Conservation (phyloP, 2,329 filamentous ascomycete species). For the Colletotrichum eleusines region DNA sequence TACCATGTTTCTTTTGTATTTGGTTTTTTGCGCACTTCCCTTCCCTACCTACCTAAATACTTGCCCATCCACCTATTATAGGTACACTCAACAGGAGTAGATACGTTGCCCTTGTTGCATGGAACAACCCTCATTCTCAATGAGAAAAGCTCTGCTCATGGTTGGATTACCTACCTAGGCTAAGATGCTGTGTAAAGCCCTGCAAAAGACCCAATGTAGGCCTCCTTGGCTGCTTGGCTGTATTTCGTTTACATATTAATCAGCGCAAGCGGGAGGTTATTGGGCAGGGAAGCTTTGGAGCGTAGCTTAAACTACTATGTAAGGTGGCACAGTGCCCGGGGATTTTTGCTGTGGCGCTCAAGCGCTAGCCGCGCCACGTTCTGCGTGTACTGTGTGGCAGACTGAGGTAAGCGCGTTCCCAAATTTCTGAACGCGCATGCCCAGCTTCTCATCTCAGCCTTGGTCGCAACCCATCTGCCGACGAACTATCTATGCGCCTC, state of each 20-base stretch:
- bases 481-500: conserved; percentile 28
- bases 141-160: background rate
- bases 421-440: conserved; percentile 40
- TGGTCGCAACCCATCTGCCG: background rate
- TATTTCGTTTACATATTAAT: too few relatives aligned
- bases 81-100: background rate
- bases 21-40: too few relatives aligned
- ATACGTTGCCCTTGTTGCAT: background rate
- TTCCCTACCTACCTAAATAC: too few relatives aligned
- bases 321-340: background rate
- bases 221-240: background rate
- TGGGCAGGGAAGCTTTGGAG: background rate
- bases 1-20: too few relatives aligned
- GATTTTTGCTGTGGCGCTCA: conserved; percentile 1
- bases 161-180: too few relatives aligned
- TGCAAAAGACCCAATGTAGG: background rate
- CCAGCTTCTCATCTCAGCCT: conserved; percentile 29
- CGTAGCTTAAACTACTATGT: conserved; percentile 1
- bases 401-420: conserved; percentile 32
- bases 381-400: background rate
- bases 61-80: background rate
- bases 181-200: background rate
- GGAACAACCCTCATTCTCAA: background rate
- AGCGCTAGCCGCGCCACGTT: conserved; percentile 37
- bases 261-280: background rate